phyloP scores from a whole-genome alignment of 2,329 filamentous ascomycete genomes.

The Fusarium duplospermum region DNA sequence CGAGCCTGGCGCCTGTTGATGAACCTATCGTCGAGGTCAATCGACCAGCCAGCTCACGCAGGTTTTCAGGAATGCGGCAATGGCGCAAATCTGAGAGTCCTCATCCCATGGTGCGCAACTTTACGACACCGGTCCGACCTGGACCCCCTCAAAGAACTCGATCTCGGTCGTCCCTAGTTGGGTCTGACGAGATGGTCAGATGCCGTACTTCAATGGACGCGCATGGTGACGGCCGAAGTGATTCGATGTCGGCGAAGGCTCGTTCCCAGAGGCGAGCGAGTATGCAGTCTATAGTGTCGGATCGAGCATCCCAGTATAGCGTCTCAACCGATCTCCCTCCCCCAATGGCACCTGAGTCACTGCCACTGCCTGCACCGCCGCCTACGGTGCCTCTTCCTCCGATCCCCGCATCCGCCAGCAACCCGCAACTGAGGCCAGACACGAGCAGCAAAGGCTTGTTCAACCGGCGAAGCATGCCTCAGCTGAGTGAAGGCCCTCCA shows the following conservation, averaged over 20 bases:
- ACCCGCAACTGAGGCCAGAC: constrained; percentile 36
- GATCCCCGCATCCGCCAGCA: constrained; percentile 44
- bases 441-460: constrained; percentile 38
- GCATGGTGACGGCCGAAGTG: constrained; percentile 40
- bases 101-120: constrained; percentile 17
- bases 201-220: constrained; percentile 50
- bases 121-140: constrained; percentile 23
- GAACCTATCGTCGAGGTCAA: constrained; percentile 31
- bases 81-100: constrained; percentile 43
- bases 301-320: constrained; percentile 39
- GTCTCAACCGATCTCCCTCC: constrained; percentile 39
- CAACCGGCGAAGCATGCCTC: constrained; percentile 63
- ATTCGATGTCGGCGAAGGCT: constrained; percentile 31
- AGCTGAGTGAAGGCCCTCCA: constrained; percentile 62
- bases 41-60: constrained; percentile 42
- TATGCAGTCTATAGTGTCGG: constrained; percentile 44
- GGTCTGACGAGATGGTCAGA: constrained; percentile 33
- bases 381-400: constrained; percentile 48
- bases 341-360: constrained; percentile 38
- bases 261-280: constrained; percentile 45
- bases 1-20: constrained; percentile 34
- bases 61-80: constrained; percentile 48
- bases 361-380: constrained; percentile 45
- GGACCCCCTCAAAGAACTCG: constrained; percentile 33
- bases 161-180: constrained; percentile 33